Conservation (phyloP, 192 early-diverging fungal species). For the Haplosporangium gracile region DNA sequence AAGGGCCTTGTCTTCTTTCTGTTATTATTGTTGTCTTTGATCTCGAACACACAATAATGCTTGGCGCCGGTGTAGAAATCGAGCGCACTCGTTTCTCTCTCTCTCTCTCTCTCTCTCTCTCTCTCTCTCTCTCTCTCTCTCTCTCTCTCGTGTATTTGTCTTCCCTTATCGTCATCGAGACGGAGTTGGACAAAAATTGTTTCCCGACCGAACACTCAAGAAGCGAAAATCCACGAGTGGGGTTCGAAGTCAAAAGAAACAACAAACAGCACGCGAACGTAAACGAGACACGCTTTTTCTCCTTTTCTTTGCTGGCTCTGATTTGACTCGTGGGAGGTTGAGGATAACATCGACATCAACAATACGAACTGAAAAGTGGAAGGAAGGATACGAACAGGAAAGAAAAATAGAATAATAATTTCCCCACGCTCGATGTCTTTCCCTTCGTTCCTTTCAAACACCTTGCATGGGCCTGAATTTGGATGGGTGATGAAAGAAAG, state of each 20-base stretch:
- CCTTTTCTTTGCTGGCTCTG: not conserved
- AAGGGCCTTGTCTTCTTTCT: not conserved
- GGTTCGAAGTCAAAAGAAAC: not conserved
- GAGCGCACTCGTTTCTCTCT: not conserved
- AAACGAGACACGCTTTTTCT: not conserved
- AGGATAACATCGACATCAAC: not conserved
- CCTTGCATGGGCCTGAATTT: not conserved
- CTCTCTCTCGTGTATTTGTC: not conserved
- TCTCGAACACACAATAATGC: not conserved
- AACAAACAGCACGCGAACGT: not conserved
- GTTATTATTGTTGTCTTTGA: not conserved
- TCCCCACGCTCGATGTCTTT: not conserved
- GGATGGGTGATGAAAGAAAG: not conserved
- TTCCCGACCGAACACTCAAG: not conserved
- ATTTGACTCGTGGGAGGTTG: not conserved
- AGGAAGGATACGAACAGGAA: not conserved
- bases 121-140: too few relatives aligned
- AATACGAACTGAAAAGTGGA: not conserved
- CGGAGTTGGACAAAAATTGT: constrained; percentile 6
- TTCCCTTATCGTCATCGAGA: not conserved
- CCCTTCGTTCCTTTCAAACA: not conserved
- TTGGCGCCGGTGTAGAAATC: not conserved
- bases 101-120: too few relatives aligned
- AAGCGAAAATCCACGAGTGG: not conserved
- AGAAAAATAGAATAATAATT: not conserved